Evolutionary conservation across 208 protist species (phyloP).

Genomic region (Acanthamoeba healyi): DNA sequence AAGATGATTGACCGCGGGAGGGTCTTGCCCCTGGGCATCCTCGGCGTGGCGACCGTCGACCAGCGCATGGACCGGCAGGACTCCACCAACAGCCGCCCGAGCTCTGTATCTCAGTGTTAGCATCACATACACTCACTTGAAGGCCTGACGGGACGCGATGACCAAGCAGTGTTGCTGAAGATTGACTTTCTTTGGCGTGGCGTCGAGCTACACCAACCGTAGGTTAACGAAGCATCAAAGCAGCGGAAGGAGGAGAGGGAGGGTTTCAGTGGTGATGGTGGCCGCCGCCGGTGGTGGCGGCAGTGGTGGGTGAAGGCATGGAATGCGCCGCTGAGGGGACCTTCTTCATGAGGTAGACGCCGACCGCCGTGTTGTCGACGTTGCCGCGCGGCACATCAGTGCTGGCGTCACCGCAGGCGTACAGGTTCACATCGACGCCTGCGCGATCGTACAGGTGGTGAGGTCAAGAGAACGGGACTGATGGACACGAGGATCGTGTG

Average conservation of each 20-base stretch:
- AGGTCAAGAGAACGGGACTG: not conserved
- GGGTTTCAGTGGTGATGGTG: not conserved
- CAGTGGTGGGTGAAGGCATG: too few relatives aligned
- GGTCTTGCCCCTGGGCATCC: constrained; percentile 17
- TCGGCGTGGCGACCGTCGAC: not conserved
- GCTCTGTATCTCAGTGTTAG: too few relatives aligned
- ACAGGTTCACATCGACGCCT: constrained; percentile 37
- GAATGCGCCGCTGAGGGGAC: not conserved
- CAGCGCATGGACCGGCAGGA: not conserved
- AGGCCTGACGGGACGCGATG: not conserved
- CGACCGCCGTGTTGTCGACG: constrained; percentile 45
- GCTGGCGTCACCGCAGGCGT: constrained; percentile 17
- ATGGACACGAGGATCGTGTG: too few relatives aligned
- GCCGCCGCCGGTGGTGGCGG: not conserved
- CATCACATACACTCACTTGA: too few relatives aligned
- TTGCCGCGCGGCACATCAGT: constrained; percentile 43
- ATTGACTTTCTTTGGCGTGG: too few relatives aligned
- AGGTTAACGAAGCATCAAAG: not conserved
- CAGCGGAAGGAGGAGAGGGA: not conserved
- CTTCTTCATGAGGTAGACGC: constrained; percentile 49
- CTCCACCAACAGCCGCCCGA: not conserved
- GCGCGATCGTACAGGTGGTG: not conserved
- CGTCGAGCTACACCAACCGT: too few relatives aligned
- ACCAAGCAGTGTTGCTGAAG: too few relatives aligned
- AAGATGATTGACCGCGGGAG: not conserved